Evolutionary conservation across 2,329 filamentous ascomycete species (phyloP).

Genomic region (Aspergillus phoenicis): DNA sequence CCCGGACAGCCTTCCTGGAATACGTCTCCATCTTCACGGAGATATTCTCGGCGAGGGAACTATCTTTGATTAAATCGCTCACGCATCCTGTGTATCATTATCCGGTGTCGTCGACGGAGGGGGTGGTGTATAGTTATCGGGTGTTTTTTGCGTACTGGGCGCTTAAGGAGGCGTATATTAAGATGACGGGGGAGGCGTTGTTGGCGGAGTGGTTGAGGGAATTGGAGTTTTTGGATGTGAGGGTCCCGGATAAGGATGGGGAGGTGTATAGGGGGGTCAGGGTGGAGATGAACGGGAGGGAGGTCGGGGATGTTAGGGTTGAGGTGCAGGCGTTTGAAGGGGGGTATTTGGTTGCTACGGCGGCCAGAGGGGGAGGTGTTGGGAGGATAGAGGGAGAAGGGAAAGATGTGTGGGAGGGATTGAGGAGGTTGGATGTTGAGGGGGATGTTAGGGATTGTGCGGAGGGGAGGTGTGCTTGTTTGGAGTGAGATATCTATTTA

Average conservation of each 20-base stretch:
- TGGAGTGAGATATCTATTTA: constrained; percentile 12
- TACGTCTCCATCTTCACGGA: constrained; percentile 64
- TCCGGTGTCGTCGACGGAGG: neutral
- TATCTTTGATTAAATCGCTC: constrained; percentile 57
- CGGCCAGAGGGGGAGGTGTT: constrained; percentile 46
- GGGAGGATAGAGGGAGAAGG: constrained; percentile 19
- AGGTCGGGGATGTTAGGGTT: constrained; percentile 56
- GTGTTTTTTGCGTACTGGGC: constrained; percentile 67
- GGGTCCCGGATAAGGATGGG: constrained; percentile 50
- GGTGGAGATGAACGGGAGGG: constrained; percentile 52
- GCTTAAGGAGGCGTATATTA: constrained; percentile 68
- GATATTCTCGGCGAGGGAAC: constrained; percentile 60
- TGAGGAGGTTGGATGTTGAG: constrained; percentile 51
- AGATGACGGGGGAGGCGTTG: constrained; percentile 66
- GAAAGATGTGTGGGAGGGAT: constrained; percentile 41
- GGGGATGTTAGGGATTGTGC: constrained; percentile 48
- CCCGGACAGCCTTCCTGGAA: constrained; percentile 53
- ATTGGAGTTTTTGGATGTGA: constrained; percentile 62
- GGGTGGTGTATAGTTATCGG: constrained; percentile 58
- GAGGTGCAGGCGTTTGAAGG: constrained; percentile 62
- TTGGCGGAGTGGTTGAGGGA: constrained; percentile 63
- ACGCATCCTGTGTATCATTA: neutral
- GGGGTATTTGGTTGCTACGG: constrained; percentile 62
- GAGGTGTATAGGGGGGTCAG: constrained; percentile 46
- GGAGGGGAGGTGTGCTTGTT: constrained; percentile 40